A percentile compares a stretch with the other conserved stretches of the same genome.
Evolutionary conservation across 305 asterid species (phyloP).

Genomic region (Plantago coronopus): DNA sequence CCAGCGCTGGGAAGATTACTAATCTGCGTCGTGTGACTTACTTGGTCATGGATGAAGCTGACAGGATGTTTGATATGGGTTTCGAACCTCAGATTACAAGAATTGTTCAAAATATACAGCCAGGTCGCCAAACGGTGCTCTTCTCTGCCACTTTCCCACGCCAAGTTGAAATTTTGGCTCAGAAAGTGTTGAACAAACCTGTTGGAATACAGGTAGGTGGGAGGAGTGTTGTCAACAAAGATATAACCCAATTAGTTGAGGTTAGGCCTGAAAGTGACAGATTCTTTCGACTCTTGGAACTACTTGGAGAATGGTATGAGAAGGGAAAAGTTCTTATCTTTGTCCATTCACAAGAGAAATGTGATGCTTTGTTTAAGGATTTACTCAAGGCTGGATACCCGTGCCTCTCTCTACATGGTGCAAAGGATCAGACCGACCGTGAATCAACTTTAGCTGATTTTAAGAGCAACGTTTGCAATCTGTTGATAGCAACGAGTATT

Average conservation of each 20-base stretch:
- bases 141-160: constrained; percentile 99
- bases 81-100: constrained; percentile 96
- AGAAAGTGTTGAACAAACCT: constrained; percentile 86
- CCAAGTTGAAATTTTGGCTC: constrained; percentile 91
- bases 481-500: constrained; percentile 83
- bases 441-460: constrained; percentile 90
- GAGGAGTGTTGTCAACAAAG: constrained; percentile 97
- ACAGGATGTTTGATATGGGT: constrained; percentile 98
- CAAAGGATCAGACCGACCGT: constrained; percentile 94
- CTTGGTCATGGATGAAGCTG: constrained; percentile 98
- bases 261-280: constrained; percentile 89
- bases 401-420: constrained; percentile 96
- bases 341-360: constrained; percentile 91
- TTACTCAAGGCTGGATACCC: constrained; percentile 77
- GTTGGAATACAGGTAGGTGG: constrained; percentile 95
- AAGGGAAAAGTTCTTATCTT: constrained; percentile 85
- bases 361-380: constrained; percentile 79
- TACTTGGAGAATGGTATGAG: constrained; percentile 93
- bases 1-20: constrained; percentile 89
- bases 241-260: constrained; percentile 83
- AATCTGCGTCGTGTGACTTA: constrained; percentile 90
- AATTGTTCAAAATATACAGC: constrained; percentile 85
- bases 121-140: constrained; percentile 91
- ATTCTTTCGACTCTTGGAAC: constrained; percentile 67
- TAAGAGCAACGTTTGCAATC: constrained; percentile 75